Evolutionary conservation across 2,329 filamentous ascomycete genomes (phyloP), one percentile per base, ranked within the genome.

Genomic region (Orbilia oligospora): DNA sequence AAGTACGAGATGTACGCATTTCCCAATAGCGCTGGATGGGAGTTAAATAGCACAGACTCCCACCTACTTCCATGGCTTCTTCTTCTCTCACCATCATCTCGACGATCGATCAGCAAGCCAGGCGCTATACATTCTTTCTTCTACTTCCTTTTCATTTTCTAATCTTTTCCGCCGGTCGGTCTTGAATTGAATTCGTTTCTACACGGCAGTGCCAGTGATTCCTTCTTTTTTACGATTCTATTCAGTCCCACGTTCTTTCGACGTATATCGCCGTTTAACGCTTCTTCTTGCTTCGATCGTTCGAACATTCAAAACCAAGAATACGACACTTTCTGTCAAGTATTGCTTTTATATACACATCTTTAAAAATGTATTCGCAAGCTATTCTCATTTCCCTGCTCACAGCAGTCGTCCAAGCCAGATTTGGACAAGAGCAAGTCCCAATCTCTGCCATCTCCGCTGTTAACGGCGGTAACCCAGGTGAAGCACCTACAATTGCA

Each of bases 371-470:
- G 86, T 85, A 86, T 80, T 82, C 84, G 81, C 63, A 65, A 63
- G 86, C 86, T 82, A 67, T 83, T 51, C 67, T 85, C 79, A 69
- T 87, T 80, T 81, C 87, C 76, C 82, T 85, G 82, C 82, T 88
- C 48, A 75, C 86, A 82, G 86, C 86, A 48, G 81, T 86, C 58
- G 85, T 84, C 80, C 85, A 88, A 79, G 88, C 88, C 77, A 87
- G 90, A 81, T 91, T 92, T 83, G 88, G 88, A 55, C 89, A 91
- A 84, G 90, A 92, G 83, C 88, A 90, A 81, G 81, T 86, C 51
- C 87, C 89, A 63, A 89, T 90, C 64, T 82, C 84, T 24, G 87
- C 87, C 72, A 88, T 91, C 80, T 83, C 84, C 56, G 86, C 86
- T 30, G 87, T 91, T 27, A 83, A 86, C 69, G 87, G 88, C 70